Conservation (phyloP, 495 filamentous ascomycete genomes). For the Xylaria acuta region DNA sequence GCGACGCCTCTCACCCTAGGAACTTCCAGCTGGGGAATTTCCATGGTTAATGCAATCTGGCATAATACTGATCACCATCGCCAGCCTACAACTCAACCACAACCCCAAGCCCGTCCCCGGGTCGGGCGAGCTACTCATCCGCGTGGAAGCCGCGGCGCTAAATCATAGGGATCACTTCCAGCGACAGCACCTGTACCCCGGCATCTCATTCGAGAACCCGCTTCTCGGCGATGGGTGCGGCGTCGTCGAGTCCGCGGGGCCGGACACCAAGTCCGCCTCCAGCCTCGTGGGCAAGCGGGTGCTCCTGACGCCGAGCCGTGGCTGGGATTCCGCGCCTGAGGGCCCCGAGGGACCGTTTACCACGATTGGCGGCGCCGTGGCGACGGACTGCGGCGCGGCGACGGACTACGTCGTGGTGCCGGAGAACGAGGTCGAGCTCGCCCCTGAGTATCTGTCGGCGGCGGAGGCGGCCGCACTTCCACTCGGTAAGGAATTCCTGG, state of each 20-base stretch:
- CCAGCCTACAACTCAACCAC: slow-evolving; percentile 65
- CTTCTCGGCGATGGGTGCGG: slow-evolving; percentile 82
- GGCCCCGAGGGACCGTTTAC: slow-evolving; percentile 75
- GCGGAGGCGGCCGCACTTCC: slow-evolving; percentile 82
- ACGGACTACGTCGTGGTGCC: slow-evolving; percentile 74
- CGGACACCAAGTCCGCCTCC: slow-evolving; percentile 49
- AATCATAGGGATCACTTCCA: slow-evolving; percentile 95
- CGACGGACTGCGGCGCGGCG: slow-evolving; percentile 68
- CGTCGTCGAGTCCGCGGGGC: slow-evolving; percentile 67
- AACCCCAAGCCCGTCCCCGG: slow-evolving; percentile 66
- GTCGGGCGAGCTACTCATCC: slow-evolving; percentile 69
- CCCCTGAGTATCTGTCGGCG: slow-evolving; percentile 71
- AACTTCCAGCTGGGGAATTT: not conserved
- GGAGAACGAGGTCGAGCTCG: slow-evolving; percentile 73
- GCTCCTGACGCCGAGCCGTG: slow-evolving; percentile 72
- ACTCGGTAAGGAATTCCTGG: no score
- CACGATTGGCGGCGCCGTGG: slow-evolving; percentile 75
- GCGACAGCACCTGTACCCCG: slow-evolving; percentile 88
- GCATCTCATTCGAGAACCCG: slow-evolving; percentile 72
- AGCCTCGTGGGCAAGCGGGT: slow-evolving; percentile 67
- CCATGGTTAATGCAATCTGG: not conserved
- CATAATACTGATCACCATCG: not conserved
- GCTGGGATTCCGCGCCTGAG: slow-evolving; percentile 72
- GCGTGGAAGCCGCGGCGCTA: slow-evolving; percentile 75
- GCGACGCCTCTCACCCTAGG: not conserved